These are phyloP conservation scores for Crithidia fasciculata DNA, from an alignment of 208 protist species.

Conservation along the genomic window DNA sequence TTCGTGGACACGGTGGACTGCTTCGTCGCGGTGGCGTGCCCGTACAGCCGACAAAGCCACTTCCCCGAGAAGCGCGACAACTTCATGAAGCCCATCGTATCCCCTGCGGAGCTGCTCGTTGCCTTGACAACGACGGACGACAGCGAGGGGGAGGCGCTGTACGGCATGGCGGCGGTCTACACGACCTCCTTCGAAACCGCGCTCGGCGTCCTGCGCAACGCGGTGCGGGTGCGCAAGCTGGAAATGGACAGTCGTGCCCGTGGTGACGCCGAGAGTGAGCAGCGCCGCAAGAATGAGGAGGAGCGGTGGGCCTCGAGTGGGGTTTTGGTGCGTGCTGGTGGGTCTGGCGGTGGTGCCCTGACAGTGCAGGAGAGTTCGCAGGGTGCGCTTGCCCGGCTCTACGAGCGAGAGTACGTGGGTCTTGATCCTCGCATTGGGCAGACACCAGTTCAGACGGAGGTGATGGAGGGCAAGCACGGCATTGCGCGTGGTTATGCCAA, in stretches of 20 bases:
- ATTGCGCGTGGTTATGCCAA: conserved; percentile 83
- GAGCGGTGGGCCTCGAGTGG: conserved; percentile 21
- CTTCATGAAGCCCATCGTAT: conserved; percentile 90
- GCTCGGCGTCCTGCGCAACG: conserved; percentile 31
- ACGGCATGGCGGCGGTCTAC: conserved; percentile 64
- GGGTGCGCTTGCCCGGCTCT: conserved; percentile 64
- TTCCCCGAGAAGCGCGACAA: conserved; percentile 77
- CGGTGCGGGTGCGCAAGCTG: conserved; percentile 6
- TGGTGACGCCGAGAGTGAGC: not conserved
- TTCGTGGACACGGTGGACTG: conserved; percentile 91
- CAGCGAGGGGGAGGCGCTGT: conserved; percentile 35
- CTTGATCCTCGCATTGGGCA: conserved; percentile 74
- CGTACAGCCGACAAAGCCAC: conserved; percentile 76
- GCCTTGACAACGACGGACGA: conserved; percentile 55
- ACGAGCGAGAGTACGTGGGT: conserved; percentile 79
- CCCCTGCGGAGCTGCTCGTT: conserved; percentile 84
- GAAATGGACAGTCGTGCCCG: not conserved
- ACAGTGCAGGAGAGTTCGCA: conserved; percentile 26
- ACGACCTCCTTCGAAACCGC: conserved; percentile 67
- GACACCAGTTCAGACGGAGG: conserved; percentile 74
- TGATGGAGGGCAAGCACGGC: conserved; percentile 75
- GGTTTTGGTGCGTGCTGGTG: conserved; percentile 29
- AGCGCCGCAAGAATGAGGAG: conserved; percentile 1
- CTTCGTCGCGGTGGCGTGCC: conserved; percentile 88
- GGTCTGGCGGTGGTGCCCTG: conserved; percentile 22